Conservation (phyloP, 352 stramenopile genomes). For the Aphanomyces astaci region DNA sequence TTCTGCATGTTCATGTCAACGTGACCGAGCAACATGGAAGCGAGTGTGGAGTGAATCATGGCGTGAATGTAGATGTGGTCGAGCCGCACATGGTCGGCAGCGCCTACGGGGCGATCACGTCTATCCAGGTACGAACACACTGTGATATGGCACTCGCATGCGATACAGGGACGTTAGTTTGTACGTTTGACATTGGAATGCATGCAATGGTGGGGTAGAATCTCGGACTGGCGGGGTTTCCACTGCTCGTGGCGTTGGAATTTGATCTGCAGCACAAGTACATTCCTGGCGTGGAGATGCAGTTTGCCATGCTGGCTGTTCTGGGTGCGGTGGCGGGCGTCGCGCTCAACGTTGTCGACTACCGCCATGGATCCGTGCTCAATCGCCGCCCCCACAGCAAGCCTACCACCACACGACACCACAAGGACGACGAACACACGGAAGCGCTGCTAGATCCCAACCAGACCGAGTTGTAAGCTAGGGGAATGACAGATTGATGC, state of each 20-base stretch:
- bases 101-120: conserved; percentile 89
- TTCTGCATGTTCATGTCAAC: not conserved
- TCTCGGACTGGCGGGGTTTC: conserved; percentile 71
- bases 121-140: conserved; percentile 62
- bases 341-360: conserved; percentile 67
- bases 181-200: too few species aligned
- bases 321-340: conserved; percentile 63
- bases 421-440: conserved; percentile 1
- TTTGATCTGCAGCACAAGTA: conserved; percentile 65
- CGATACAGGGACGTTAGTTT: too few species aligned
- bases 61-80: conserved; percentile 57
- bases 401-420: not conserved
- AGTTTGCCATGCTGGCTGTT: conserved; percentile 72
- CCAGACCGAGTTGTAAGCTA: conserved; percentile 12
- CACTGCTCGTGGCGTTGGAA: conserved; percentile 59
- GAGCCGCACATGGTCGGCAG: conserved; percentile 81
- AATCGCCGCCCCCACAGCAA: conserved; percentile 33
- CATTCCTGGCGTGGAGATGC: conserved; percentile 71
- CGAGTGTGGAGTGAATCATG: too few species aligned
- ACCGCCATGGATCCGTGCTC: conserved; percentile 65
- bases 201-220: too few species aligned
- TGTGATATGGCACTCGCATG: too few species aligned
- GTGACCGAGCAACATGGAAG: too few species aligned
- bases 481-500: too few species aligned
- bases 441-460: conserved; percentile 11